phyloP scores from a whole-genome alignment of 2,329 filamentous ascomycete species.

The Aspergillaceae sp. region DNA sequence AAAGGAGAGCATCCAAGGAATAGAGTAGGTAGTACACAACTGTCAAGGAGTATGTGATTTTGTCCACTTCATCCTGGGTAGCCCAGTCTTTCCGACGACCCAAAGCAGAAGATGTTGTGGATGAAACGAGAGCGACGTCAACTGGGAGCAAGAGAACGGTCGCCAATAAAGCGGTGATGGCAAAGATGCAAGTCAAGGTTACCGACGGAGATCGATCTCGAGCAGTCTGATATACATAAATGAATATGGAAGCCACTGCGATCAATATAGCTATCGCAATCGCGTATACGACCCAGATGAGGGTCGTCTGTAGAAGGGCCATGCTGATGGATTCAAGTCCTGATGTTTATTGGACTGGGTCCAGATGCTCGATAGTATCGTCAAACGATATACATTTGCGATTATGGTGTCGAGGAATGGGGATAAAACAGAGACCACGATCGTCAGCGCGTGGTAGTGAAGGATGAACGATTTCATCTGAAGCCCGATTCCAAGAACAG shows the following conservation, averaged over 20 bases:
- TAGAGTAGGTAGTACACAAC: slow-evolving; percentile 91
- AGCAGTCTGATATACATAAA: slow-evolving; percentile 84
- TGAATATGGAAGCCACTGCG: slow-evolving; percentile 70
- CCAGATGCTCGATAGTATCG: too few relatives aligned
- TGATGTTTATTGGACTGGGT: background rate
- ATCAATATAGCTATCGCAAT: slow-evolving; percentile 70
- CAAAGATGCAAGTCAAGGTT: slow-evolving; percentile 76
- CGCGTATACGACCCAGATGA: slow-evolving; percentile 93
- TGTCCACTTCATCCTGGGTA: slow-evolving; percentile 66
- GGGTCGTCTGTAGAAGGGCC: slow-evolving; percentile 70
- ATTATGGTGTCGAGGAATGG: background rate
- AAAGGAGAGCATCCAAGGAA: slow-evolving; percentile 81
- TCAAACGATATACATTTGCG: background rate
- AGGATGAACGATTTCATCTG: background rate
- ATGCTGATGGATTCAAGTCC: slow-evolving; percentile 30
- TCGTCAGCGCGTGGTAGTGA: background rate
- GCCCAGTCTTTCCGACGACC: slow-evolving; percentile 94
- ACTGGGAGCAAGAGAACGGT: slow-evolving; percentile 89
- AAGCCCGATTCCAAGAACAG: background rate
- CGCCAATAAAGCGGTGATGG: slow-evolving; percentile 76
- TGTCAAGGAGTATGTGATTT: slow-evolving; percentile 71
- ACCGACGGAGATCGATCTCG: slow-evolving; percentile 77
- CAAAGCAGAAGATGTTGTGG: slow-evolving; percentile 64
- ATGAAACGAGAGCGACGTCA: slow-evolving; percentile 89
- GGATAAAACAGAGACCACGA: background rate